These are phyloP conservation scores for Chalaropsis ovoidea DNA, from an alignment of 2,329 filamentous ascomycete genomes.

Conservation along the genomic window DNA sequence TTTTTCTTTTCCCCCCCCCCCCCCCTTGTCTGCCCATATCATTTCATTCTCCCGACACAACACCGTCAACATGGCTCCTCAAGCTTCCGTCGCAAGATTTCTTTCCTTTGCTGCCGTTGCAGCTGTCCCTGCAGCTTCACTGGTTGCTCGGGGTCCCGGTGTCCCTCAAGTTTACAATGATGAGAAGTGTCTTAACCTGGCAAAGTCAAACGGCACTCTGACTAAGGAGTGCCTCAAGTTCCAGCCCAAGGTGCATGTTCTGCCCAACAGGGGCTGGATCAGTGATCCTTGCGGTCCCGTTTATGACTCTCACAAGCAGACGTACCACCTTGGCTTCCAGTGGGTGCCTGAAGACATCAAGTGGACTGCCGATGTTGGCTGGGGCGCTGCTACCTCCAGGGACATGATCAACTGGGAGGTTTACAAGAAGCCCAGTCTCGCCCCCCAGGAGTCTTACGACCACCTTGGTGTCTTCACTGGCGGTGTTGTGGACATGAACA, in stretches of 20 bases:
- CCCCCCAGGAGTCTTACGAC: conserved; percentile 34
- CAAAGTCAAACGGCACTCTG: conserved; percentile 19
- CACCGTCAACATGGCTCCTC: conserved; percentile 20
- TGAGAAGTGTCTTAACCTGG: conserved; percentile 18
- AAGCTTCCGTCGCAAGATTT: conserved; percentile 13
- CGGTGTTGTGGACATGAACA: conserved; percentile 36
- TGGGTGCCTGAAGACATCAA: conserved; percentile 27
- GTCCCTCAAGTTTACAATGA: not conserved
- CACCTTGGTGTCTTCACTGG: conserved; percentile 39
- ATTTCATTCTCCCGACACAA: no score
- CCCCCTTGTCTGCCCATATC: no score
- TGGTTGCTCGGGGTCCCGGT: not conserved
- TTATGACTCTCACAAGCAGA: conserved; percentile 36
- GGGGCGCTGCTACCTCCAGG: conserved; percentile 34
- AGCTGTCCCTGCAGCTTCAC: conserved; percentile 8
- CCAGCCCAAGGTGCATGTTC: conserved; percentile 35
- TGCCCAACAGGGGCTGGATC: conserved; percentile 35
- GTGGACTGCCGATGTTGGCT: conserved; percentile 28
- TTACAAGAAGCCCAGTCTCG: conserved; percentile 24
- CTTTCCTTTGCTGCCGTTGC: conserved; percentile 19
- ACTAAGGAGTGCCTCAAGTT: conserved; percentile 23
- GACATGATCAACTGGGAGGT: conserved; percentile 34
- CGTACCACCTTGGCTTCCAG: conserved; percentile 39
- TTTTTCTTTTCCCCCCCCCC: no score
- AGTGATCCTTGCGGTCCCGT: conserved; percentile 40